Conservation (phyloP, 805 yeast genomes). For the Ogataea angusta region DNA sequence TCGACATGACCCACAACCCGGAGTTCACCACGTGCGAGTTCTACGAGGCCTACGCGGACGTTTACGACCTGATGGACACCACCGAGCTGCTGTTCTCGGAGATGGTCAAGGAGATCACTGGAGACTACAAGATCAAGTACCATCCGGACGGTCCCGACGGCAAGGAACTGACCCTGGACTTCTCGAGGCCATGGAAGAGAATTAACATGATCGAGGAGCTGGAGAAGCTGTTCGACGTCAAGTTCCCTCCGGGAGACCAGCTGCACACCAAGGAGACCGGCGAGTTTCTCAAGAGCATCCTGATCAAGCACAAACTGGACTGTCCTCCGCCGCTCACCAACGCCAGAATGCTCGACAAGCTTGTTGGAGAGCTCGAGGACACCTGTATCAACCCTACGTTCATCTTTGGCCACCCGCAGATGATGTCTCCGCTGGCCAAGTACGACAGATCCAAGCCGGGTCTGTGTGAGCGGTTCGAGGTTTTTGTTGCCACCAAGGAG, state of each 20-base stretch:
- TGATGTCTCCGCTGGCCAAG: conserved; percentile 99
- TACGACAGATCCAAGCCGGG: conserved; percentile 91
- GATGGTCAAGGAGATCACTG: conserved; percentile 95
- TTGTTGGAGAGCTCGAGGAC: conserved; percentile 96
- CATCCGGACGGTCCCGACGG: conserved; percentile 95
- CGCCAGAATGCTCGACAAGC: conserved; percentile 98
- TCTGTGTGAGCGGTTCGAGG: conserved; percentile 96
- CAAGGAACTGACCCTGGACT: conserved; percentile 74
- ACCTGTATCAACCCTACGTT: conserved; percentile 94
- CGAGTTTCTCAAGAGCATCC: conserved; percentile 76
- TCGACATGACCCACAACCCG: conserved; percentile 98
- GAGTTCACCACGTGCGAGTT: conserved; percentile 99
- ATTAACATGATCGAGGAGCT: conserved; percentile 94
- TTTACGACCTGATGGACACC: conserved; percentile 90
- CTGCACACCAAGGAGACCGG: conserved; percentile 93
- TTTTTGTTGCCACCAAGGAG: conserved; percentile 97
- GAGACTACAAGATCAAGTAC: conserved; percentile 78
- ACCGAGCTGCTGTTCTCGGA: conserved; percentile 92
- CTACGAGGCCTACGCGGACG: conserved; percentile 97
- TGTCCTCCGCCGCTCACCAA: conserved; percentile 90
- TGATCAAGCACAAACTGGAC: conserved; percentile 77
- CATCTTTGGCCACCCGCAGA: conserved; percentile 97
- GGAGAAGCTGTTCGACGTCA: conserved; percentile 80
- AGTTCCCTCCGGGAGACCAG: conserved; percentile 93
- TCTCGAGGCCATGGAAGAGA: conserved; percentile 98